phyloP scores from a whole-genome alignment of 2,329 filamentous ascomycete genomes.

The Penicillium glabrum region DNA sequence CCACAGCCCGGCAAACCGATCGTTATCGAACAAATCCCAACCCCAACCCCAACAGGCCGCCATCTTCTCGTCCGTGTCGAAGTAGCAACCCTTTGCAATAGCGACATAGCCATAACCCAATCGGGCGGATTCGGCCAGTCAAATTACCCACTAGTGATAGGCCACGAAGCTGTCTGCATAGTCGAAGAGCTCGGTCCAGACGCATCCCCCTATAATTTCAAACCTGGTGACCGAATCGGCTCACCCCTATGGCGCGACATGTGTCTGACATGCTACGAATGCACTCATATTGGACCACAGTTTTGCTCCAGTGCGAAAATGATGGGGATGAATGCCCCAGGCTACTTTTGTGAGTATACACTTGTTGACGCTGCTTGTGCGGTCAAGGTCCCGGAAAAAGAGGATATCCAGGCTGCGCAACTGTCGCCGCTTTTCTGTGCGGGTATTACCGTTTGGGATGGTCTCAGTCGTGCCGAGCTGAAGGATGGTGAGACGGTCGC shows the following conservation, averaged over 20 bases:
- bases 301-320: slow-evolving; percentile 20
- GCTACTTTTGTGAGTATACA: slow-evolving; percentile 51
- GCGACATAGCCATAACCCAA: slow-evolving; percentile 31
- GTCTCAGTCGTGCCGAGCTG: slow-evolving; percentile 4
- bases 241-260: slow-evolving; percentile 48
- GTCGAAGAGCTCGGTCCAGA: slow-evolving; percentile 41
- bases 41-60: slow-evolving; percentile 44
- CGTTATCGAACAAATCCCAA: slow-evolving; percentile 45
- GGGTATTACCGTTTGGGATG: slow-evolving; percentile 44
- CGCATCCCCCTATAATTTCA: slow-evolving; percentile 41
- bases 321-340: slow-evolving; percentile 45
- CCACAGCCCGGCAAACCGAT: slow-evolving; percentile 13
- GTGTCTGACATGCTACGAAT: slow-evolving; percentile 51
- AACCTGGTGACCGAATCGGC: slow-evolving; percentile 46
- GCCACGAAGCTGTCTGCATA: slow-evolving; percentile 50
- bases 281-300: slow-evolving; percentile 40
- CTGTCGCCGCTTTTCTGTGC: slow-evolving; percentile 51
- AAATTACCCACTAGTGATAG: slow-evolving; percentile 32
- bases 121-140: background rate
- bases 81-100: slow-evolving; percentile 43
- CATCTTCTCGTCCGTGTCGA: slow-evolving; percentile 42
- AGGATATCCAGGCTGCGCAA: slow-evolving; percentile 17
- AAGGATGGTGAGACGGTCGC: slow-evolving; percentile 15
- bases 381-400: slow-evolving; percentile 42
- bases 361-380: slow-evolving; percentile 46